Conservation (phyloP, 2,329 filamentous ascomycete genomes). For the Raffaelea arxii region DNA sequence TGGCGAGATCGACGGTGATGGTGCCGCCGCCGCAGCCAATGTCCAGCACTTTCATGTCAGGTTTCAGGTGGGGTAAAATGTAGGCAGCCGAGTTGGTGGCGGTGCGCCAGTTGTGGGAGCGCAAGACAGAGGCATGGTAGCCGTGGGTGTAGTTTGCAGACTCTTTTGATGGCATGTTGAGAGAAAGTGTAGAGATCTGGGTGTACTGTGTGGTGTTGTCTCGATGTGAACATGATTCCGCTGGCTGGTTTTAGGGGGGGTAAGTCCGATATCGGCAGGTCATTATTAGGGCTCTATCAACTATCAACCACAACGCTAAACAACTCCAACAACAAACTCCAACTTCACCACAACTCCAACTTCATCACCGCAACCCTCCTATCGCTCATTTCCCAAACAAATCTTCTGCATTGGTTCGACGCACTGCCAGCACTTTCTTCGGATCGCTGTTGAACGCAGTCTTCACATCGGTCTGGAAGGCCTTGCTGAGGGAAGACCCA, state of each 20-base stretch:
- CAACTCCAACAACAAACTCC: too few species aligned
- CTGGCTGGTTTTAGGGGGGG: too few species aligned
- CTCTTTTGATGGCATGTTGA: too few species aligned
- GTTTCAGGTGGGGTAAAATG: conserved; percentile 17
- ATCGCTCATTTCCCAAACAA: conserved; percentile 5
- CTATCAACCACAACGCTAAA: too few species aligned
- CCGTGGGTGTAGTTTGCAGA: background rate
- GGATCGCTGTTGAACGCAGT: background rate
- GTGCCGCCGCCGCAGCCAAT: conserved; percentile 5
- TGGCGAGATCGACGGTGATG: conserved; percentile 6
- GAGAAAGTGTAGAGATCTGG: too few species aligned
- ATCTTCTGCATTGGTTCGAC: background rate
- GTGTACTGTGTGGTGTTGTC: too few species aligned
- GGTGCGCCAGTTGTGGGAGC: conserved; percentile 5
- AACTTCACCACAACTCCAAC: too few species aligned
- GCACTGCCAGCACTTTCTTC: background rate
- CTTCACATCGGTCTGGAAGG: conserved; percentile 4
- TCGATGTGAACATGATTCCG: too few species aligned
- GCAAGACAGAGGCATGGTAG: background rate
- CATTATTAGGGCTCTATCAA: too few species aligned
- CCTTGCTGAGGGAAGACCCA: background rate
- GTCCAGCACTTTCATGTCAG: conserved; percentile 15
- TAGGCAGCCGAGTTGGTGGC: conserved; percentile 14
- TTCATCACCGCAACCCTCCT: too few species aligned
- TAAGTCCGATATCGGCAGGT: too few species aligned